Evolutionary conservation across 2,329 filamentous ascomycete genomes (phyloP).

Genomic region (Sphaceloma murrayae): DNA sequence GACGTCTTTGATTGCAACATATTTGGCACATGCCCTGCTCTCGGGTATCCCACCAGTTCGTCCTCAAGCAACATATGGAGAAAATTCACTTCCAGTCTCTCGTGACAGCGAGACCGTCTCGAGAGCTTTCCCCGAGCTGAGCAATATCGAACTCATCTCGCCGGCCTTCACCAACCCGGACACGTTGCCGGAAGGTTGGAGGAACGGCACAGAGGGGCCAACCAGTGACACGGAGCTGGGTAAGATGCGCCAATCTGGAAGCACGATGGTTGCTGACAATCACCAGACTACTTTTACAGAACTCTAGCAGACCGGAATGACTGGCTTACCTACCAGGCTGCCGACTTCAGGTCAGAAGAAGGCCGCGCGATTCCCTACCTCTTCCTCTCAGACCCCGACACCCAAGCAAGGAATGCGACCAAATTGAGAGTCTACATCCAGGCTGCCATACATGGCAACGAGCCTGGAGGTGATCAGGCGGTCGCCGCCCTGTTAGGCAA

Average conservation of each 20-base stretch:
- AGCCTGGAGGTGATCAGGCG: conserved; percentile 31
- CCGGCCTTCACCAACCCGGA: conserved; percentile 21
- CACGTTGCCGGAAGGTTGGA: conserved; percentile 19
- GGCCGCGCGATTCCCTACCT: conserved; percentile 20
- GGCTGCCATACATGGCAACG: conserved; percentile 22
- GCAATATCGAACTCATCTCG: conserved; percentile 20
- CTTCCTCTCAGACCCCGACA: conserved; percentile 9
- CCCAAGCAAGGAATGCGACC: conserved; percentile 2
- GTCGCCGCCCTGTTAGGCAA: conserved; percentile 30
- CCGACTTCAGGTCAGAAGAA: conserved; percentile 20
- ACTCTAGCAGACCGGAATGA: conserved; percentile 19
- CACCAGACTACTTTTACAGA: conserved; percentile 19
- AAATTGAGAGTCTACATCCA: conserved; percentile 13
- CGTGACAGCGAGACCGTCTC: conserved; percentile 9
- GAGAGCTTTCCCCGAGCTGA: conserved; percentile 20
- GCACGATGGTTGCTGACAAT: neutral
- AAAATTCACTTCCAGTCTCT: conserved; percentile 5
- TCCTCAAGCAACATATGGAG: conserved; percentile 3
- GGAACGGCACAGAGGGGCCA: conserved; percentile 22
- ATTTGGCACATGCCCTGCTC: neutral
- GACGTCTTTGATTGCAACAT: neutral
- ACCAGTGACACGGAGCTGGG: conserved; percentile 20
- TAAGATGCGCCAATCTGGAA: too few species aligned
- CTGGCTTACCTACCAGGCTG: conserved; percentile 19
- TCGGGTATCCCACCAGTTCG: neutral